These are phyloP conservation scores for Athelia psychrophila DNA, from an alignment of 1,284 basidiomycete species.

Conservation along the genomic window DNA sequence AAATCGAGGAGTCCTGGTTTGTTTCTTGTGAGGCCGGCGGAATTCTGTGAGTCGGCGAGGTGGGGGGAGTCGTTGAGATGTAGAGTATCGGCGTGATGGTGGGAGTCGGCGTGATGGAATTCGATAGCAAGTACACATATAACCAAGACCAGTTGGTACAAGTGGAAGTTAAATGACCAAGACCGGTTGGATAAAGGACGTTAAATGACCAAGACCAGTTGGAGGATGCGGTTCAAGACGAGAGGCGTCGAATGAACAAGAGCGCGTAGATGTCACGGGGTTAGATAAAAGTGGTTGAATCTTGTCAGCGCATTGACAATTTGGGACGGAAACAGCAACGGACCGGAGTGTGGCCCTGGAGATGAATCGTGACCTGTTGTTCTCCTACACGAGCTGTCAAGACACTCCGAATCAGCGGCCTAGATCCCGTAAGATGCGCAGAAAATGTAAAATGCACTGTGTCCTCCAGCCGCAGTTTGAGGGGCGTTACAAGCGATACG, in stretches of 20 bases:
- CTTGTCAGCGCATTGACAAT: constrained; percentile 7
- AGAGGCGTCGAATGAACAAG: not conserved
- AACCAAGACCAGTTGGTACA: no score
- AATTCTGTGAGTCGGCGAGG: no score
- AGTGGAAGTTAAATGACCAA: no score
- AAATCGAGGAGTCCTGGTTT: constrained; percentile 35
- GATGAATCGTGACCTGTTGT: constrained; percentile 19
- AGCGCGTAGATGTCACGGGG: constrained; percentile 10
- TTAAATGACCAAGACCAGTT: constrained; percentile 5
- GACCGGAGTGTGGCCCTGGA: constrained; percentile 17
- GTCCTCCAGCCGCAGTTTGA: no score
- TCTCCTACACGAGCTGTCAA: constrained; percentile 16
- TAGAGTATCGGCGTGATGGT: no score
- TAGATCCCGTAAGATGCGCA: no score
- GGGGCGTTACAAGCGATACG: no score
- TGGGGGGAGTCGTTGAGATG: no score
- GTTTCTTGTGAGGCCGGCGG: constrained; percentile 32
- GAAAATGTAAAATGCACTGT: no score
- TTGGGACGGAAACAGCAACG: constrained; percentile 24
- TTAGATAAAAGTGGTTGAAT: constrained; percentile 5
- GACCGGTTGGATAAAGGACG: constrained; percentile 17
- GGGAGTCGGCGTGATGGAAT: no score
- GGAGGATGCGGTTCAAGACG: not conserved
- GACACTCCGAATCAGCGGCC: constrained; percentile 3
- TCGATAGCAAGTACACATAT: no score